Conservation (phyloP, 768 basidiomycete genomes). For the Lactarius deliciosus region DNA sequence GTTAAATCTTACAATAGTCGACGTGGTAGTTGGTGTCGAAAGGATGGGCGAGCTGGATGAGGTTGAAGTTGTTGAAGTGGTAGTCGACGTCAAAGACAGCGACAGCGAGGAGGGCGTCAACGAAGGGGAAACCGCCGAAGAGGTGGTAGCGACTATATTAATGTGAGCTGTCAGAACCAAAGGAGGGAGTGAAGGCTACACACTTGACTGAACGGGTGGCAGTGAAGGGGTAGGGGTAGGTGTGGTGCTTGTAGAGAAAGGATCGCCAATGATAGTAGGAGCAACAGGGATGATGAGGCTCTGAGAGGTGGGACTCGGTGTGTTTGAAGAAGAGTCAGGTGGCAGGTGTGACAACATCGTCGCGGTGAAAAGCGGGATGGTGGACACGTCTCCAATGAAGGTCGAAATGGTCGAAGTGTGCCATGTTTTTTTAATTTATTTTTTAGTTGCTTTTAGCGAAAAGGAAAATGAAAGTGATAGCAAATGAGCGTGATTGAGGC, state of each 20-base stretch:
- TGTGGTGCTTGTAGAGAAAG: neutral
- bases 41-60: neutral
- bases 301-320: neutral
- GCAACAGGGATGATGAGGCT: neutral
- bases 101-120: slow-evolving; percentile 7
- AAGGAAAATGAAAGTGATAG: slow-evolving; percentile 2
- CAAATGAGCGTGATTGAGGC: slow-evolving; percentile 16
- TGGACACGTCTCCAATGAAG: neutral
- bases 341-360: neutral
- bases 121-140: neutral
- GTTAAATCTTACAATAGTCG: slow-evolving; percentile 4
- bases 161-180: neutral
- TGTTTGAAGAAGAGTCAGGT: neutral
- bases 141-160: slow-evolving; percentile 6
- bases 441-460: neutral
- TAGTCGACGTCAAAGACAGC: neutral
- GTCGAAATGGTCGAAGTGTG: neutral
- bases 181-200: neutral
- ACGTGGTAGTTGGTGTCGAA: neutral
- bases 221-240: neutral
- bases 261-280: neutral
- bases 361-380: neutral
- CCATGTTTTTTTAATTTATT: slow-evolving; percentile 16
- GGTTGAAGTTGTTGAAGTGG: neutral
- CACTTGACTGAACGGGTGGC: neutral